Evolutionary conservation across 352 stramenopile genomes (phyloP).

Genomic region (Blastocystis sp.): DNA sequence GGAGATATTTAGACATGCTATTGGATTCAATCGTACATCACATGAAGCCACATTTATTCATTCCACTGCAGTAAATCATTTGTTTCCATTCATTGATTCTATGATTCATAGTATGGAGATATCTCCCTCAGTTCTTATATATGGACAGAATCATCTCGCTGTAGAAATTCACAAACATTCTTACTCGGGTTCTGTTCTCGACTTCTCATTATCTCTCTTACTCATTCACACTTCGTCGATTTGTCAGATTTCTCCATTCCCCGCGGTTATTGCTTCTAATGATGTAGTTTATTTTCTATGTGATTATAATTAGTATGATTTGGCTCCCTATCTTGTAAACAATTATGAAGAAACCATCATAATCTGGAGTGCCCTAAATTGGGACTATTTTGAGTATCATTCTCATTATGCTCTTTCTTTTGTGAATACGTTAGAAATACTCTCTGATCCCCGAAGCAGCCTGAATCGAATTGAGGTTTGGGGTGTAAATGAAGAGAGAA

Average conservation of each 20-base stretch:
- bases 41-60: neutral
- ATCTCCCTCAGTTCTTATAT: neutral
- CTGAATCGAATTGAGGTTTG: too few relatives aligned
- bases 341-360: neutral
- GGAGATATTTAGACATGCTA: neutral
- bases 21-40: neutral
- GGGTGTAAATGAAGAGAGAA: too few relatives aligned
- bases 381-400: constrained; percentile 24
- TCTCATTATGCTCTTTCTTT: too few relatives aligned
- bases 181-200: neutral
- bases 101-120: neutral
- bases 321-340: neutral
- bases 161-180: constrained; percentile 2
- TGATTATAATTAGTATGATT: neutral
- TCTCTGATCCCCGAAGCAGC: too few relatives aligned
- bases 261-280: neutral
- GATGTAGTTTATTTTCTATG: too few relatives aligned
- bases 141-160: constrained; percentile 5
- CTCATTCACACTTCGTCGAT: neutral
- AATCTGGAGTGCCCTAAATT: constrained; percentile 25
- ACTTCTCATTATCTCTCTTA: neutral
- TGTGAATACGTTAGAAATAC: too few relatives aligned
- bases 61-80: too few relatives aligned
- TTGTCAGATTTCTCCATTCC: neutral
- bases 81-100: too few relatives aligned